These are phyloP conservation scores for Arachnomyces sp. DNA, from an alignment of 2,329 filamentous ascomycete genomes.

Conservation along the genomic window DNA sequence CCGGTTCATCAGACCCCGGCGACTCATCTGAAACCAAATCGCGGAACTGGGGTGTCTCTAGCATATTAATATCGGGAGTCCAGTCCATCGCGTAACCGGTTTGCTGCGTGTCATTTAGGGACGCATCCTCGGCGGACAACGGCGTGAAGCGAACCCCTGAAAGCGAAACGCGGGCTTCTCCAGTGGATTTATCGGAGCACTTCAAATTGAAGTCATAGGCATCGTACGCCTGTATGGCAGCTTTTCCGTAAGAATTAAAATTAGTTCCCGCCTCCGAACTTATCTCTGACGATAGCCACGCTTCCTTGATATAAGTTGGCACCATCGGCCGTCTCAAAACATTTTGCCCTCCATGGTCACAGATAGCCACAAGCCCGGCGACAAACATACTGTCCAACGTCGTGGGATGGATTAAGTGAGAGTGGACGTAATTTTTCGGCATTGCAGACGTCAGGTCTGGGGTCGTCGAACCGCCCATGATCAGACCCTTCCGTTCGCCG, in stretches of 20 bases:
- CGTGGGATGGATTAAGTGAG: slow-evolving; percentile 29
- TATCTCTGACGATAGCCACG: slow-evolving; percentile 24
- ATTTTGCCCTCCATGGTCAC: slow-evolving; percentile 16
- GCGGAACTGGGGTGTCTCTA: slow-evolving; percentile 2
- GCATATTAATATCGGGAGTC: slow-evolving; percentile 17
- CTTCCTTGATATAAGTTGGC: slow-evolving; percentile 24
- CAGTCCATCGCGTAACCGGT: slow-evolving; percentile 21
- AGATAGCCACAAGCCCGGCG: slow-evolving; percentile 19
- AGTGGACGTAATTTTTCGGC: slow-evolving; percentile 25
- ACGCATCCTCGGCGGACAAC: slow-evolving; percentile 16
- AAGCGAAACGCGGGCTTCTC: slow-evolving; percentile 14
- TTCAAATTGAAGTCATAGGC: slow-evolving; percentile 16
- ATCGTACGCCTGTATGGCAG: slow-evolving; percentile 13
- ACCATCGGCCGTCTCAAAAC: slow-evolving; percentile 19
- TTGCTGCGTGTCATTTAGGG: slow-evolving; percentile 10
- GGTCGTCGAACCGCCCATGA: slow-evolving; percentile 19
- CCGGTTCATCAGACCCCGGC: slow-evolving; percentile 3
- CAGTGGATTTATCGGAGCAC: slow-evolving; percentile 14
- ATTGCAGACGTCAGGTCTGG: slow-evolving; percentile 23
- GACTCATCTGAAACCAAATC: slow-evolving; percentile 1
- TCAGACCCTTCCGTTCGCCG: slow-evolving; percentile 11
- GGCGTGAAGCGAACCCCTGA: slow-evolving; percentile 22
- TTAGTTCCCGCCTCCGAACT: slow-evolving; percentile 12
- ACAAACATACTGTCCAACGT: slow-evolving; percentile 30
- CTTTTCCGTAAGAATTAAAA: slow-evolving; percentile 21